Percentiles rank a stretch among this genome's conserved stretches.
These are phyloP conservation scores for Pseudocercospora vitis DNA, from an alignment of 2,329 filamentous ascomycete genomes.

Conservation along the genomic window DNA sequence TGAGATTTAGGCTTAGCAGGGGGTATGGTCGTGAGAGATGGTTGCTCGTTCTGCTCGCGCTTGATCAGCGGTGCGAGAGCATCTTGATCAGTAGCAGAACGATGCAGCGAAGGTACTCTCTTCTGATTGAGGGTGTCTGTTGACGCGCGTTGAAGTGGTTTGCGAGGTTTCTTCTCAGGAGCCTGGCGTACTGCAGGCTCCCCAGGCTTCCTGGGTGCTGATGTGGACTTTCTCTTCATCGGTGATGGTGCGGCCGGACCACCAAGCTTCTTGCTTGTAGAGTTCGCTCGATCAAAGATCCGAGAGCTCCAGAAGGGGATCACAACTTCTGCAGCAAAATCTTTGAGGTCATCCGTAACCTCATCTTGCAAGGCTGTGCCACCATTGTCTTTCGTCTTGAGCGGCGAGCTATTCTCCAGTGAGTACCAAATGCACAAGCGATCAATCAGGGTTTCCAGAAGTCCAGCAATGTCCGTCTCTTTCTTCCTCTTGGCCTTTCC, in stretches of 20 bases:
- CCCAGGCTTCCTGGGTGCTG: conserved; percentile 43
- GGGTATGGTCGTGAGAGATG: conserved; percentile 51
- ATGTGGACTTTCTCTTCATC: conserved; percentile 49
- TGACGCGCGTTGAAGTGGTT: conserved; percentile 62
- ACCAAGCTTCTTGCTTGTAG: conserved; percentile 73
- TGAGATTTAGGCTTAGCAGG: conserved; percentile 30
- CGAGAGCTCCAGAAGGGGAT: conserved; percentile 78
- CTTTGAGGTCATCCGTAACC: conserved; percentile 63
- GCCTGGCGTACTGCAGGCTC: conserved; percentile 40
- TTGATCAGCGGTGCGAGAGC: conserved; percentile 63
- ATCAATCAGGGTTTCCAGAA: conserved; percentile 73
- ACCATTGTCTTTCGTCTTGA: conserved; percentile 26
- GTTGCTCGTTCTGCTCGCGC: conserved; percentile 65
- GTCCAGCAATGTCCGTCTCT: conserved; percentile 63
- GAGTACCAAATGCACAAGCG: conserved; percentile 83
- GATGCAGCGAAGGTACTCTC: conserved; percentile 63
- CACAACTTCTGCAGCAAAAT: conserved; percentile 79
- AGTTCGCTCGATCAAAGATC: conserved; percentile 68
- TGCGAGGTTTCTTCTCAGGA: conserved; percentile 45
- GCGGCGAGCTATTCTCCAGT: conserved; percentile 62
- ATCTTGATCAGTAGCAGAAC: conserved; percentile 61
- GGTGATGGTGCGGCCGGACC: conserved; percentile 66
- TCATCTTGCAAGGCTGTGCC: conserved; percentile 29
- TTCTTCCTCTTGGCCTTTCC: conserved; percentile 55
- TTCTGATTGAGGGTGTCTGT: conserved; percentile 56